Conservation (phyloP, 2,329 filamentous ascomycete species). For the Colletotrichum falcatum region DNA sequence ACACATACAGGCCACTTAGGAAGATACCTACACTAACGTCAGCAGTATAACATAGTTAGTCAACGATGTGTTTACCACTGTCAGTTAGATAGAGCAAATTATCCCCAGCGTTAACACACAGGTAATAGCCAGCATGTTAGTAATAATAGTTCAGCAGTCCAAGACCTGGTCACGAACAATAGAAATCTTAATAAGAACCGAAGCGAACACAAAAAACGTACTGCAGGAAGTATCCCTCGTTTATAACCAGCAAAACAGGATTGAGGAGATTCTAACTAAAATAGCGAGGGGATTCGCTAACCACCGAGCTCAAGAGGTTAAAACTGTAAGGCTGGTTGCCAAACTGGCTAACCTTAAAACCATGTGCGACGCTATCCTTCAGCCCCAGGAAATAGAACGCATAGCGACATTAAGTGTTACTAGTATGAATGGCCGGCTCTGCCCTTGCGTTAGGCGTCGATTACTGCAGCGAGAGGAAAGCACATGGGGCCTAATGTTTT, state of each 20-base stretch:
- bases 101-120: neutral
- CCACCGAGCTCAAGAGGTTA: neutral
- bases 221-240: neutral
- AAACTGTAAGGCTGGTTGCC: neutral
- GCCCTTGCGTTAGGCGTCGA: neutral
- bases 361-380: neutral
- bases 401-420: neutral
- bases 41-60: neutral
- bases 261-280: neutral
- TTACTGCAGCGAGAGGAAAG: neutral
- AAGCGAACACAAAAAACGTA: neutral
- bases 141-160: neutral
- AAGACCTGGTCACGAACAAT: neutral
- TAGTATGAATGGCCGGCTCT: neutral
- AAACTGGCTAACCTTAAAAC: neutral
- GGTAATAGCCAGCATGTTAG: neutral
- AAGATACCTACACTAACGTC: neutral
- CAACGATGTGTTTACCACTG: neutral
- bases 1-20: neutral
- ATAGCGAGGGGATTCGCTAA: neutral
- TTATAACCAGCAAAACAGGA: neutral
- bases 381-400: neutral
- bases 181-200: neutral
- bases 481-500: neutral
- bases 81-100: neutral